Base-by-base conservation (phyloP, 2,329 filamentous ascomycete species). In the Trichoderma afroharzianum region DNA sequence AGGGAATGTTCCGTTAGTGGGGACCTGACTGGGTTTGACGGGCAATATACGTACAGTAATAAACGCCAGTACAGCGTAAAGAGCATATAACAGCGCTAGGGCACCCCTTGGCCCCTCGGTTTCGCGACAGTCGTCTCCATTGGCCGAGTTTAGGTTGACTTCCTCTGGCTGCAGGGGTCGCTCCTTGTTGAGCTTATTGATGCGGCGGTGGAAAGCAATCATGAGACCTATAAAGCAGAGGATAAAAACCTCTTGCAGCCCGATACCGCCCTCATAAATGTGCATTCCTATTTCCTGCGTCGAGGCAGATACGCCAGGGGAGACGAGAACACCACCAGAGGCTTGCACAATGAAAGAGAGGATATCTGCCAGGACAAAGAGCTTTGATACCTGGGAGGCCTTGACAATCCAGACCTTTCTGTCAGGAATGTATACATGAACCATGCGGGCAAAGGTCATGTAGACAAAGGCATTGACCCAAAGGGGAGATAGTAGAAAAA, bases 371-470 rank as follows among this genome's bases (percentile, higher is more conserved):
- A 30, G 5, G 18, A 68, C 66, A 14, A 68, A 68, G 12, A 68
- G 15, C 7, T 32, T 59, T 18, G 66, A 68, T 3, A 68, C 28
- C 6, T 59, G 33, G 21, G 66, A 68, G 28, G 66, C 66, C 15
- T 50, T 61, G 18, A 68, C 39, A n/a, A 68, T 47, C 18, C 24
- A 28, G 11, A 68, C 55, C 26, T 50, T 68, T n/a, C 66, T 50
- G 11, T 68, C 55, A 1, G 66, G 66, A 36, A 61, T 61, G 15
- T 32, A 68, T 9, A 59, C 26, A 26, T 61, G 66, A 5, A 68
- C 66, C 12, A 68, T 68, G 24, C 66, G 66, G 14, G 66, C 66
- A 68, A 68, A 68, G 0, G 66, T 68, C 66, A 68, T 68, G 36
- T 68, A 68, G 14, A 68, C 66, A 33, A 68, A 68, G 2, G 66